These are phyloP conservation scores for Apophysomyces ossiformis DNA, from an alignment of 371 early-diverging fungal species.

Conservation along the genomic window DNA sequence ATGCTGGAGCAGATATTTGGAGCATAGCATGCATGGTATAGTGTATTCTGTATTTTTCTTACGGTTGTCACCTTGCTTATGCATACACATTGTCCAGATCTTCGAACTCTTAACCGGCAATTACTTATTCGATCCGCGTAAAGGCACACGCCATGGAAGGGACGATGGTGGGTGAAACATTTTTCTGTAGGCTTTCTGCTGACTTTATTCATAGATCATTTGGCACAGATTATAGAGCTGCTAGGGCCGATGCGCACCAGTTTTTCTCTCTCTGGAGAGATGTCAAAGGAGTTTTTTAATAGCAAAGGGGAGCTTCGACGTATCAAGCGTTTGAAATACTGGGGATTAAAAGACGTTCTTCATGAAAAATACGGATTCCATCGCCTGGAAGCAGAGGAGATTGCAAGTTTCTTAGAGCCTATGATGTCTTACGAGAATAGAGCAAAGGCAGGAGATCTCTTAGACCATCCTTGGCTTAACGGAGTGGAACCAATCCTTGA, in stretches of 20 bases:
- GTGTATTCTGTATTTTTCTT: conserved; percentile 8
- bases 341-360: conserved; percentile 84
- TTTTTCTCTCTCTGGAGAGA: conserved; percentile 77
- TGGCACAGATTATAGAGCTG: conserved; percentile 95
- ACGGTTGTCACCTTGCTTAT: conserved; percentile 4
- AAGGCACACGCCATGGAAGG: conserved; percentile 80
- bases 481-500: conserved; percentile 44
- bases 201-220: conserved; percentile 71
- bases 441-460: conserved; percentile 58
- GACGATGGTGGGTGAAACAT: conserved; percentile 79
- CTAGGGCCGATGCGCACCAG: conserved; percentile 82
- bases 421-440: conserved; percentile 75
- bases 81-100: conserved; percentile 34
- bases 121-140: conserved; percentile 93
- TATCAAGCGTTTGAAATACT: conserved; percentile 82
- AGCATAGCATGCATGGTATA: conserved; percentile 92
- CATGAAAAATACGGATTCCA: conserved; percentile 79
- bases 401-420: conserved; percentile 69
- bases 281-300: conserved; percentile 80
- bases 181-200: too few relatives aligned
- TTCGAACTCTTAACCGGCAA: conserved; percentile 94
- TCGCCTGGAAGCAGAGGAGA: conserved; percentile 60
- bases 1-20: conserved; percentile 97
- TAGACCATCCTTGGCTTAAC: conserved; percentile 69
- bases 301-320: conserved; percentile 80